Percentiles rank a stretch among this genome's conserved stretches.
phyloP scores from a whole-genome alignment of 768 basidiomycete species.

The Pulveroboletus sp. region DNA sequence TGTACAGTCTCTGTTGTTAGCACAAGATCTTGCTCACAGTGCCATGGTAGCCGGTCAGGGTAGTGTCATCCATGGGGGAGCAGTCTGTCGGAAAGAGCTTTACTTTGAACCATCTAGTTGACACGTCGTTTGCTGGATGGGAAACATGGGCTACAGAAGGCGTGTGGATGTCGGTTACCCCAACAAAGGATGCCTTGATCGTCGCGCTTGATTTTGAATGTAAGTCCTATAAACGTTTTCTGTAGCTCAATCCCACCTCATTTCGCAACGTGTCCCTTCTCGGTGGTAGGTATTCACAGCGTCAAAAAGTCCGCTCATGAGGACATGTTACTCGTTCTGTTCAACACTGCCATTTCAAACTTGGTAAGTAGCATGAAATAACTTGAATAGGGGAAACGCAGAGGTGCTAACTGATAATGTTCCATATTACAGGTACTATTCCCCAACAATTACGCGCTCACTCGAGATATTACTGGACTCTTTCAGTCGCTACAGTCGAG shows the following conservation, averaged over 20 bases:
- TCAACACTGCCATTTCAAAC: slow-evolving; percentile 66
- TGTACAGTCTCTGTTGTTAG: neutral
- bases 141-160: slow-evolving; percentile 63
- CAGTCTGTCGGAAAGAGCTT: slow-evolving; percentile 63
- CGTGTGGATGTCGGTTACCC: slow-evolving; percentile 66
- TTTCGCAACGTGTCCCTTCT: no score
- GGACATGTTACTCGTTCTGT: slow-evolving; percentile 58
- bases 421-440: slow-evolving; percentile 47
- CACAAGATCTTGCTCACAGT: no score
- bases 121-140: slow-evolving; percentile 61
- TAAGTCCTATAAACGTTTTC: slow-evolving; percentile 3
- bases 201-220: slow-evolving; percentile 67
- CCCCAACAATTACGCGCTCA: slow-evolving; percentile 61
- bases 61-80: slow-evolving; percentile 66
- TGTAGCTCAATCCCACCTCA: no score
- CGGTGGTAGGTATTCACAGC: slow-evolving; percentile 48
- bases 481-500: slow-evolving; percentile 60
- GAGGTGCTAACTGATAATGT: no score
- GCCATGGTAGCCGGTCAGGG: slow-evolving; percentile 46
- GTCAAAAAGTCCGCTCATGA: slow-evolving; percentile 61
- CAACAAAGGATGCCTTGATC: slow-evolving; percentile 48
- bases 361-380: slow-evolving; percentile 31
- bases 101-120: slow-evolving; percentile 52
- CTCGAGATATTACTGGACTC: slow-evolving; percentile 55
- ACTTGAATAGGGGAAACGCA: no score